These are phyloP conservation scores for Boletus putidus DNA, from an alignment of 1,284 basidiomycete species.

Conservation along the genomic window DNA sequence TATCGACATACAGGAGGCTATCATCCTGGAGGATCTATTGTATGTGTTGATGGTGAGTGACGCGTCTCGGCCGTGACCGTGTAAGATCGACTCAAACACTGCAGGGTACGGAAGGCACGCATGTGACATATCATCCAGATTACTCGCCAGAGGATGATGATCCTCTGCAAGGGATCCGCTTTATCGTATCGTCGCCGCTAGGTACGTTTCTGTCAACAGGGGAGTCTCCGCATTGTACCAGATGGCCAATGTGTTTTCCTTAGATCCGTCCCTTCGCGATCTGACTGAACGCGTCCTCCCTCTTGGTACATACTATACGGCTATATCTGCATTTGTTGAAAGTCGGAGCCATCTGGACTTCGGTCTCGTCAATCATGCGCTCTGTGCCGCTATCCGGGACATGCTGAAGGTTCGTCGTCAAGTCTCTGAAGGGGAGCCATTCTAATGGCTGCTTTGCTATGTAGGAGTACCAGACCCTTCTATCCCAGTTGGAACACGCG, in stretches of 20 bases:
- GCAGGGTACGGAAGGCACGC: constrained; percentile 90
- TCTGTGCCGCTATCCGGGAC: constrained; percentile 89
- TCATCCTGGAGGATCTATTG: constrained; percentile 89
- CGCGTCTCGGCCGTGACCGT: constrained; percentile 1
- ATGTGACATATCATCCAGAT: constrained; percentile 79
- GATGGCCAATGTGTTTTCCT: background rate
- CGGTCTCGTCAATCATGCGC: constrained; percentile 92
- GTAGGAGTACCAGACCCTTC: constrained; percentile 89
- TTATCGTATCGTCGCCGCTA: constrained; percentile 71
- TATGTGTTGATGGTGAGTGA: constrained; percentile 82
- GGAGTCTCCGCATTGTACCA: background rate
- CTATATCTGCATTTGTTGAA: constrained; percentile 89
- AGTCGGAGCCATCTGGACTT: constrained; percentile 82
- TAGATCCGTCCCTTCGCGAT: constrained; percentile 85
- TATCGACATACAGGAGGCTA: constrained; percentile 86
- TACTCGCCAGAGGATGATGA: constrained; percentile 85
- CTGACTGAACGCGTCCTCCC: constrained; percentile 88
- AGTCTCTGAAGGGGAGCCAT: background rate
- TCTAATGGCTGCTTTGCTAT: background rate
- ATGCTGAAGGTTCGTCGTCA: constrained; percentile 75
- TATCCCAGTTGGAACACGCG: constrained; percentile 92
- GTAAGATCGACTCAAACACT: constrained; percentile 22
- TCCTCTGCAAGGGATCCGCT: constrained; percentile 80
- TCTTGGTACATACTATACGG: constrained; percentile 90
- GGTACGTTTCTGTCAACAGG: constrained; percentile 48